These are phyloP conservation scores for Metschnikowia koreensis DNA, from an alignment of 805 yeast genomes.

Conservation along the genomic window DNA sequence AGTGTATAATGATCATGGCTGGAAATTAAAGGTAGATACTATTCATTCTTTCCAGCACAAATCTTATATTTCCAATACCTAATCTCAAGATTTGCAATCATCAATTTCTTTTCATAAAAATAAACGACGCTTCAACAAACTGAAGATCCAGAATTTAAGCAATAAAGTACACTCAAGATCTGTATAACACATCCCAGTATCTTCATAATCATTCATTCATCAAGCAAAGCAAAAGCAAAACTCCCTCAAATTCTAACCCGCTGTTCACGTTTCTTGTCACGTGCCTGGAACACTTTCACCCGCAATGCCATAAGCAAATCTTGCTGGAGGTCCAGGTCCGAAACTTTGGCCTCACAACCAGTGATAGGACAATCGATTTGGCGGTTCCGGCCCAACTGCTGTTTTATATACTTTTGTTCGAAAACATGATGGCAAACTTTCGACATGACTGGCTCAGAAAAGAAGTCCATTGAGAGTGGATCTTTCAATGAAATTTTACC, in stretches of 20 bases:
- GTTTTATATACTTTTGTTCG: constrained; percentile 47
- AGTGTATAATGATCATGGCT: too few species aligned
- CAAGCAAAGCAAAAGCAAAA: background rate
- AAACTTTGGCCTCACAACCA: constrained; percentile 47
- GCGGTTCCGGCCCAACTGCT: constrained; percentile 21
- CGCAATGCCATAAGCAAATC: constrained; percentile 59
- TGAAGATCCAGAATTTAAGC: too few species aligned
- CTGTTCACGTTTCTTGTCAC: constrained; percentile 15
- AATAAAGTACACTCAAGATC: too few species aligned
- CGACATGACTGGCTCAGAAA: constrained; percentile 55
- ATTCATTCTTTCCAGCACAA: too few species aligned
- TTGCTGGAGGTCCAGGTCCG: constrained; percentile 33
- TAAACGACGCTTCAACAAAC: too few species aligned
- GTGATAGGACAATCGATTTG: constrained; percentile 54
- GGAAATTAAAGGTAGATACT: too few species aligned
- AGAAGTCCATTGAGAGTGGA: constrained; percentile 58
- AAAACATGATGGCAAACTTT: constrained; percentile 59
- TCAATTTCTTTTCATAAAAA: too few species aligned
- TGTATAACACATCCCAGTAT: too few species aligned
- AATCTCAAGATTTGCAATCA: too few species aligned
- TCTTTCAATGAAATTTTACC: constrained; percentile 68
- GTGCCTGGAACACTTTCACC: constrained; percentile 37
- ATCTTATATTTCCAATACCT: too few species aligned
- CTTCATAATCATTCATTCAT: background rate
- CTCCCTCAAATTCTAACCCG: constrained; percentile 9